Evolutionary conservation across 1,139 yeast species (phyloP), one percentile per base, ranked within the genome.

Genomic region (Pneumocystis sp.): DNA sequence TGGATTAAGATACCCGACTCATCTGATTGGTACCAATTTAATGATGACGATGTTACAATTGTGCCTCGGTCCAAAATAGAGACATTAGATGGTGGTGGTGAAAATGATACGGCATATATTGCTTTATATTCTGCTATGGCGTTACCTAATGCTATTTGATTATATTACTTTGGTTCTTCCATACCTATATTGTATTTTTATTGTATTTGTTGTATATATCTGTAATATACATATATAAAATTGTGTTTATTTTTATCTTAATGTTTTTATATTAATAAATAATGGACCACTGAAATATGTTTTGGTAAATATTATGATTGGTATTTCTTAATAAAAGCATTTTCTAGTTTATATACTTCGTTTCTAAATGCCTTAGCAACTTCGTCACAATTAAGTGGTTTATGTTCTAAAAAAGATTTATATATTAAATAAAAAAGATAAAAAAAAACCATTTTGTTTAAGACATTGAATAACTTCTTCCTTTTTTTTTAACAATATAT

Each of bases 21-120:
- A n/a, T 67, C 64, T 15, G 70, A 80, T 70, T 93, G 99, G 99
- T 93, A 89, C 86, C 86, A 85, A 73, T 95, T 89, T 77, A 90
- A 93, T 74, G 99, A 93, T 75, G 96, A 91, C 76, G 86, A 87
- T 74, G 96, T 95, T n/a, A 78, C 85, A 10, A 77, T 81, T 59
- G 90, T 91, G 19, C 82, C 81, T 67, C 87, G 84, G 73, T 95
- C 89, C 65, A 89, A 83, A 73, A 84, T 93, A 68, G 96, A 89
- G 74, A 77, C 82, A 65, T 81, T 95, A 69, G 71, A 97, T 8
- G 99, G 98, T 62, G 99, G 99, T 64, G 97, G 98, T 68, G 98
- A 95, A 77, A 85, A 96, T 71, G 98, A 93, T 76, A 85, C 95
- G 72, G 98, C 98, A 1, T 82, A 93, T 76, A 85, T 95, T 68